Evolutionary conservation across 2,329 filamentous ascomycete species (phyloP), one percentile per base, ranked within the genome.

Genomic region (Sporothrix globosa): DNA sequence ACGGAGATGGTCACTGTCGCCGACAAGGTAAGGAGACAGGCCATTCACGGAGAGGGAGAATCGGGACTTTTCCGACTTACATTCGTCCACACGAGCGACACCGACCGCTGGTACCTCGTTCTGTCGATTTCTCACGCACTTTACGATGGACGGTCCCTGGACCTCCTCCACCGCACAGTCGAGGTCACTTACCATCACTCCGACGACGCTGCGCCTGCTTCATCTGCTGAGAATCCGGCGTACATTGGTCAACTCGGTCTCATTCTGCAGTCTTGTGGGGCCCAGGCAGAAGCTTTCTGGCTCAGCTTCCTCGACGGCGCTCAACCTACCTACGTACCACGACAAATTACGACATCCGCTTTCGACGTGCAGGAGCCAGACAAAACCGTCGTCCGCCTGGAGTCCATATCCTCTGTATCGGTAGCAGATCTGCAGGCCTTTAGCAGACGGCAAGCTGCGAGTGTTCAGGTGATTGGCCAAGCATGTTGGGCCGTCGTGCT

Each of bases 121-220:
- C 77, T 97, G 0, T 94, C 92, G 0, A 88, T 97, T 52, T 86
- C 93, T 0, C 94, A 97, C 79, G 92, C 93, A 1, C 83, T 97
- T 24, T 97, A 97, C 74, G 94, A 97, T 76, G 94, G 94, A 0
- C 93, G 90, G 87, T 97, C 93, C 2, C 84, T 97, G 14, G 83
- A 84, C 3, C 81, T 96, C 19, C 79, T 97, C 1, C 92, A 96
- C 75, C 82, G 85, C 56, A 89, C 96, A 75, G 85, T 97, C 0
- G 79, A 84, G 19, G 82, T 79, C n/a, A 88, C 90, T 1, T 97
- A 96, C 73, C 63, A 81, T 4, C 81, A 81, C 3, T 81, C 82
- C 4, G 73, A 77, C 0, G 77, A 81, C 13, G 73, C 6, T 1
- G 13, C 10, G 1, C 0, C 63, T 1, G 19, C 50, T 1, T 11